Base-by-base conservation (phyloP, 441 rosid species). In the Adansonia grandidieri region DNA sequence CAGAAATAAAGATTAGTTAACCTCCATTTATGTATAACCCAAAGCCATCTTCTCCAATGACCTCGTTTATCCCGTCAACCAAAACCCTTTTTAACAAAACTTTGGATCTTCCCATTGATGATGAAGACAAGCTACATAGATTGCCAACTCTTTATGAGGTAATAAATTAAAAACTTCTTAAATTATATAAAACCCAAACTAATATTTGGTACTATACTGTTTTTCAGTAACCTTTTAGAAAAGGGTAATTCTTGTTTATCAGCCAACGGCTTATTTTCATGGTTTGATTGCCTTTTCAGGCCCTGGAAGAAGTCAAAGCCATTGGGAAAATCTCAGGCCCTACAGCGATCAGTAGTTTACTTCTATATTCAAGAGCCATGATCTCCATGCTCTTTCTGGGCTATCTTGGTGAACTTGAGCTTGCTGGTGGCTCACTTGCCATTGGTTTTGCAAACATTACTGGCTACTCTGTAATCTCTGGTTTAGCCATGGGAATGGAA, bases 401-500 rank as follows among this genome's bases (percentile, higher is more conserved):
- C 14, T 87, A 91, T 84, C 96, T 96, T 11, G 99, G 99, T 2
- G 94, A 96, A 80, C 93, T 94, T 47, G 94, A 93, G 84, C 93
- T 96, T 10, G 99, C 99, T 1, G 99, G 95, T 3, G 99, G 98
- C 42, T 94, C 99, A 40, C 97, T 96, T 24, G 85, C 98, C 78
- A 91, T 93, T 22, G 98, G 98, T 32, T 92, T 96, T 40, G 99
- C 99, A 5, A 96, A 96, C 86, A 96, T 96, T 80, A 93, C 99
- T 0, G 99, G 99, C 48, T 96, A 96, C 92, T 96, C 99, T 17
- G 92, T 96, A 8, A 86, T 96, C 84, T 94, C 99, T 37, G 99
- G 99, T 15, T 87, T 96, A 4, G 95, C 98, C 69, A 91, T 93
- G 97, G 99, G 99, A 68, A 96, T 96, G 99, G 99, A 96, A 73